Evolutionary conservation across 1,284 basidiomycete genomes (phyloP).

Genomic region (Leccinum ponderosum): DNA sequence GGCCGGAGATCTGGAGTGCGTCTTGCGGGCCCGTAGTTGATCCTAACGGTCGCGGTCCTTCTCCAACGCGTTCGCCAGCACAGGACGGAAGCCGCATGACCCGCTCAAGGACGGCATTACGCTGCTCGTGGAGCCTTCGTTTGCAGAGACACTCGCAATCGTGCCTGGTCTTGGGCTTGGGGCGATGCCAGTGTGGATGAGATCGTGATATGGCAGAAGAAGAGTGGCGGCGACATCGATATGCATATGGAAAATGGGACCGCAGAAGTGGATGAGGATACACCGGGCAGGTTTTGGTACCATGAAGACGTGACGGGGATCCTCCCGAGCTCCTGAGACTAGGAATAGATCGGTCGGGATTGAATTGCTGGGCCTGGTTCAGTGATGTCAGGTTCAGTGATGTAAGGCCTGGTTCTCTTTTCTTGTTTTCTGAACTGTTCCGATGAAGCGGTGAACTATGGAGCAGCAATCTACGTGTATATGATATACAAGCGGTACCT

Average conservation of each 20-base stretch:
- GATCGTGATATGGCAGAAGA: constrained; percentile 41
- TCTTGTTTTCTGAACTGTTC: not conserved
- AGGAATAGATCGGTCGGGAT: constrained; percentile 2
- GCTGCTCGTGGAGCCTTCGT: constrained; percentile 49
- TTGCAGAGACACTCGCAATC: constrained; percentile 42
- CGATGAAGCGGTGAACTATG: not conserved
- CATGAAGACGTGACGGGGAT: constrained; percentile 36
- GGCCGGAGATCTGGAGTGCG: constrained; percentile 40
- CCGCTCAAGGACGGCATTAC: constrained; percentile 54
- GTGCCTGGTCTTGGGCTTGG: constrained; percentile 48
- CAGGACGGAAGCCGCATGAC: constrained; percentile 40
- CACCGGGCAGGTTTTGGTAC: constrained; percentile 29
- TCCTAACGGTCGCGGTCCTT: constrained; percentile 11
- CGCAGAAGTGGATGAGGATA: not conserved
- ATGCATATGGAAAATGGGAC: not conserved
- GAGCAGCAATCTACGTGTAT: constrained; percentile 5
- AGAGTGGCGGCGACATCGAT: not conserved
- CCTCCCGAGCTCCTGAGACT: constrained; percentile 31
- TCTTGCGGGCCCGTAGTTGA: constrained; percentile 45
- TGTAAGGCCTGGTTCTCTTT: not conserved
- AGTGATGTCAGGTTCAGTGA: too few relatives aligned
- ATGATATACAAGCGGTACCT: not conserved
- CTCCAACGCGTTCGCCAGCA: not conserved
- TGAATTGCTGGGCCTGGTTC: not conserved
- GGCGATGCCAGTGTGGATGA: constrained; percentile 58